phyloP scores from a whole-genome alignment of 495 filamentous ascomycete genomes.

The Pyrenula aspistea region DNA sequence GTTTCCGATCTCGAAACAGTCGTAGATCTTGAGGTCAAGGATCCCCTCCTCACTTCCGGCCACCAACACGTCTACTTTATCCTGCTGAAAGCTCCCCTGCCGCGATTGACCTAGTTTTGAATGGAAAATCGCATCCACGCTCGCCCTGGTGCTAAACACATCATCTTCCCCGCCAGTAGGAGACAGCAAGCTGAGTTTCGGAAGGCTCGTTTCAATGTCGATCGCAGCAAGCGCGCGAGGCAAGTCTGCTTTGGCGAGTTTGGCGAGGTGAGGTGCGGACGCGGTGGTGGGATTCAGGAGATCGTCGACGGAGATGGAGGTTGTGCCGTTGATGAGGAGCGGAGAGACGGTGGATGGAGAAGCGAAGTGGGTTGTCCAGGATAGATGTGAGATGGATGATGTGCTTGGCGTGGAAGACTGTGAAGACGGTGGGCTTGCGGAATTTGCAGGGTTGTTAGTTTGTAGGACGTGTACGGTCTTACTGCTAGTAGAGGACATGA shows the following conservation, averaged over 20 bases:
- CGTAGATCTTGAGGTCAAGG: constrained; percentile 79
- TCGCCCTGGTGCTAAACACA: constrained; percentile 57
- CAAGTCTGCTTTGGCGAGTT: constrained; percentile 41
- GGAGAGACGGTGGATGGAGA: neutral
- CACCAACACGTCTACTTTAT: constrained; percentile 72
- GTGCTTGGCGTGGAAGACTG: neutral
- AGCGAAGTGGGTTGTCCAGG: neutral
- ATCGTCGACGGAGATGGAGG: neutral
- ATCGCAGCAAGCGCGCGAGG: constrained; percentile 65
- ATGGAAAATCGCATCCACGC: constrained; percentile 60
- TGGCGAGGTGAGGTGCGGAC: neutral
- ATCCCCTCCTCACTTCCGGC: constrained; percentile 65
- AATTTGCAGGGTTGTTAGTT: neutral
- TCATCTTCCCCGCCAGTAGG: constrained; percentile 53
- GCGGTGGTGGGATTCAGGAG: neutral
- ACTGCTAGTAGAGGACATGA: neutral
- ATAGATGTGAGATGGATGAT: neutral
- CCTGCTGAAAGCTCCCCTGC: constrained; percentile 8
- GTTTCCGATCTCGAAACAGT: constrained; percentile 75
- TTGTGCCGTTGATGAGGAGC: neutral
- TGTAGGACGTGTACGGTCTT: neutral
- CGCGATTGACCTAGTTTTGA: constrained; percentile 46
- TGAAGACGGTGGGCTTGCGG: too few species aligned
- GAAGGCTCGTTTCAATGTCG: constrained; percentile 69
- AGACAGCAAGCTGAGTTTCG: constrained; percentile 63